Base-by-base conservation (phyloP, 805 yeast species). In the Diddensiella santjacobensis region DNA sequence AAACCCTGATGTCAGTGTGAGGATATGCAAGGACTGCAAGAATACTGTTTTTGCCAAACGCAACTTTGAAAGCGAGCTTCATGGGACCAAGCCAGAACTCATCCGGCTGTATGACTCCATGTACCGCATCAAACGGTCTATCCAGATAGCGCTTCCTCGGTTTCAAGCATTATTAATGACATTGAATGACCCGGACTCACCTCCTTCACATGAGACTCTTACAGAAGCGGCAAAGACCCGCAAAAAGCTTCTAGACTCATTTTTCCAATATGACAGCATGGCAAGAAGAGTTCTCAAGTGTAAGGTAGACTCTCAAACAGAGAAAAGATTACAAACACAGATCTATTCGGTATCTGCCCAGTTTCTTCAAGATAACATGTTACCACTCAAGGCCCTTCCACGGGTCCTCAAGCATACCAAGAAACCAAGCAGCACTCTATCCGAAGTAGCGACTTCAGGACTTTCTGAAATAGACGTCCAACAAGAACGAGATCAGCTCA, bases 1-100 rank as follows among this genome's bases (percentile, higher is more conserved):
- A n/a, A 54, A 48, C 42, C 38, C 51, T 22, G 47, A 42, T 11
- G 48, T 54, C 38, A 52, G 65, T 2, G 61, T 86, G 6, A 63
- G 96, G 35, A 65, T 88, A 29, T 91, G 98, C 66, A 66, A 74
- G 2, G 68, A 71, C 24, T 91, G 99, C 68, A 82, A 84, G 45
- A 70, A 79, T 52, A 66, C 69, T 3, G 66, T 90, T 22, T 80
- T 86, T 50, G 71, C 74, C 33, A 79, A 75, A 42, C 73, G 79
- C 56, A 77, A 78, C 45, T 75, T 76, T 54, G 48, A 58, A 4
- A 61, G 61, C 24, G 86, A 80, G 44, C 22, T 64, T 2, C 52
- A 55, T 6, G 39, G 40, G 1, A 57, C 60, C 1, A 67, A 71
- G 2, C 58, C 74, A 0, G 67, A 66, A 5, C 47, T 79, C 3